Percentiles rank a stretch among this genome's conserved stretches.
phyloP scores from a whole-genome alignment of 2,329 filamentous ascomycete species.

The Venturia nashicola region DNA sequence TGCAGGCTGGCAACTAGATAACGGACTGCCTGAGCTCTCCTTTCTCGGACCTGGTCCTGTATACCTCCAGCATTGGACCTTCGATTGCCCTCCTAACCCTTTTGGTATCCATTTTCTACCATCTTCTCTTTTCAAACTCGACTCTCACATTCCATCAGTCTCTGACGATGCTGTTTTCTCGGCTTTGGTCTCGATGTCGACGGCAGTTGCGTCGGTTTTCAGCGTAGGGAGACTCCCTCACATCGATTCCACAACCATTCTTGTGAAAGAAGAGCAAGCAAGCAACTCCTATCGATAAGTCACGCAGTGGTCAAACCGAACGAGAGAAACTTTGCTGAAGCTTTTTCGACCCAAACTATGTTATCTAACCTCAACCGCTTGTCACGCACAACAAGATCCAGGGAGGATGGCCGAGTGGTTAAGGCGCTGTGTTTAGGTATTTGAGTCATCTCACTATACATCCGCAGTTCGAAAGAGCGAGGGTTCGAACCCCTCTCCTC shows the following conservation, averaged over 20 bases:
- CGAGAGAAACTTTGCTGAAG: too few species aligned
- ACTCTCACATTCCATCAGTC: background rate
- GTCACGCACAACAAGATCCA: background rate
- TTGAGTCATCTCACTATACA: background rate
- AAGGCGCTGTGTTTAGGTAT: constrained; percentile 11
- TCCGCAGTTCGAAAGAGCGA: constrained; percentile 11
- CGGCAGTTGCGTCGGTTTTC: background rate
- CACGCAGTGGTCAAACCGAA: too few species aligned
- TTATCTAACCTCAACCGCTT: background rate
- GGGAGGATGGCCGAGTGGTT: constrained; percentile 11
- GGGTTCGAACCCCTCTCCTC: constrained; percentile 10
- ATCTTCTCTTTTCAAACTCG: background rate
- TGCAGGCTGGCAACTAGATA: background rate
- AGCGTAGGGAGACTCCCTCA: background rate
- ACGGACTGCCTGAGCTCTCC: background rate
- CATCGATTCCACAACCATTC: background rate
- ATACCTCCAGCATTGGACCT: background rate
- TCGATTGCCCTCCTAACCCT: background rate
- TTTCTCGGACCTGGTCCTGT: background rate
- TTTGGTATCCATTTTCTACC: background rate
- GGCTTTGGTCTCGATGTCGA: background rate
- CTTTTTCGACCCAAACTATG: too few species aligned
- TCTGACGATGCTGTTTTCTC: background rate
- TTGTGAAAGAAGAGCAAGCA: too few species aligned
- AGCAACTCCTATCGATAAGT: too few species aligned